These are phyloP conservation scores for Xanthoconium separans DNA, from an alignment of 1,284 basidiomycete species.

Conservation along the genomic window DNA sequence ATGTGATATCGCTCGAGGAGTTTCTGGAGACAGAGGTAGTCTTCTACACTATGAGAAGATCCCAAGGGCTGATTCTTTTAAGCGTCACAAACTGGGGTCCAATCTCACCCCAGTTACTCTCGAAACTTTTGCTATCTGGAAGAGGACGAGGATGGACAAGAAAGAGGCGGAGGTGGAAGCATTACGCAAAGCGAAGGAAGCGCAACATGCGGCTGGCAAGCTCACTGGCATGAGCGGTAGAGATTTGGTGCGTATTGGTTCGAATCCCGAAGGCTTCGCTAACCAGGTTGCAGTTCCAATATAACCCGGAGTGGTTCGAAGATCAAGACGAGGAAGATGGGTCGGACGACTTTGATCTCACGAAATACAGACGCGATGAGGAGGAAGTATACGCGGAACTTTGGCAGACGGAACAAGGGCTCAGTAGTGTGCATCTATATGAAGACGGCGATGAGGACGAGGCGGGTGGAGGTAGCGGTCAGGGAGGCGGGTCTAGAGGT, in stretches of 20 bases:
- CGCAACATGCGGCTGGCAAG: slow-evolving; percentile 88
- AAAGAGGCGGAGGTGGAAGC: slow-evolving; percentile 87
- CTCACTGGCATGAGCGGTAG: slow-evolving; percentile 91
- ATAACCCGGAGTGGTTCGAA: slow-evolving; percentile 94
- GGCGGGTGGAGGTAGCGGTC: neutral
- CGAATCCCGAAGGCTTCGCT: slow-evolving; percentile 4
- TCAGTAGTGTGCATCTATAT: slow-evolving; percentile 18
- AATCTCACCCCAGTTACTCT: slow-evolving; percentile 96
- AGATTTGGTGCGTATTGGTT: slow-evolving; percentile 70
- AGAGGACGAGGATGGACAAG: slow-evolving; percentile 90
- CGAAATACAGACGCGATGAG: slow-evolving; percentile 28
- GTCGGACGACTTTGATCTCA: slow-evolving; percentile 39
- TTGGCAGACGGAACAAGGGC: slow-evolving; percentile 19
- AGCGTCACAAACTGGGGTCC: slow-evolving; percentile 92
- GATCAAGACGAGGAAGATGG: slow-evolving; percentile 81
- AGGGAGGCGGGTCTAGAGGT: neutral
- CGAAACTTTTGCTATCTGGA: slow-evolving; percentile 94
- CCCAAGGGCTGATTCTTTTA: slow-evolving; percentile 10
- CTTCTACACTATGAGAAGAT: neutral
- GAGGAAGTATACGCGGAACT: slow-evolving; percentile 31
- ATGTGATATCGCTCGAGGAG: slow-evolving; percentile 91
- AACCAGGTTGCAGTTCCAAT: slow-evolving; percentile 69
- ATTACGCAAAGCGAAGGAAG: slow-evolving; percentile 81
- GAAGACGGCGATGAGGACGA: slow-evolving; percentile 20
- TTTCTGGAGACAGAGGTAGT: slow-evolving; percentile 95